Base-by-base conservation (phyloP, 192 early-diverging fungal genomes). In the Thamnidium elegans region DNA sequence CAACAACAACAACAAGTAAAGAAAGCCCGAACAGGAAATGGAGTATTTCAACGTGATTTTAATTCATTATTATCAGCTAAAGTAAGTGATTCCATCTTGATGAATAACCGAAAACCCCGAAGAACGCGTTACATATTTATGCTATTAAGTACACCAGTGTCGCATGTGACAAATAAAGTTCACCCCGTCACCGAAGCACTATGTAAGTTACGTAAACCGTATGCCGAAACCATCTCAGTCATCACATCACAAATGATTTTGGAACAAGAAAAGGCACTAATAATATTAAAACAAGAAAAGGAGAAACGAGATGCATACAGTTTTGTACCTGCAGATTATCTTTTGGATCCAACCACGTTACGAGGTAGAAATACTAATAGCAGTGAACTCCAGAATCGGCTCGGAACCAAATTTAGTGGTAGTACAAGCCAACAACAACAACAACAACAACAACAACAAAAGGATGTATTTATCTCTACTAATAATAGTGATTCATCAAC, bases 81-180 rank as follows among this genome's bases (percentile, higher is more conserved):
- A 10, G 9, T 9, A 9, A 39, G 9, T 39, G 36, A 39, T 9
- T 39, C 36, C 1, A 39, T 9, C 9, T 3, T 39, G 5, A 9
- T 39, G 36, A 58, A 34, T 42, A 62, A 43, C 44, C 47, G 59
- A 10, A 50, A 62, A 15, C 65, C 54, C 14, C 42, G 55, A 46
- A 52, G 55, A 11, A 58, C 54, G 2, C 26, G 65, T 1, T 66
- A 66, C 21, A 54, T 66, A 48, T 55, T 48, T 47, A 66, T 66
- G 65, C 19, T 66, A 5, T 42, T 66, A 8, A 42, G 23, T 20
- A 58, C 53, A 21, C 65, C 65, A 5, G 36, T 23, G 26, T 52
- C 30, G 11, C 43, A 52, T 30, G 15, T 64, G 11, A 50, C 21
- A 1, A 8, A 52, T 36, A 54, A 54, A 21, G 19, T 64, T 2